phyloP scores from a whole-genome alignment of 306 rosid species.

The Morella rubra region DNA sequence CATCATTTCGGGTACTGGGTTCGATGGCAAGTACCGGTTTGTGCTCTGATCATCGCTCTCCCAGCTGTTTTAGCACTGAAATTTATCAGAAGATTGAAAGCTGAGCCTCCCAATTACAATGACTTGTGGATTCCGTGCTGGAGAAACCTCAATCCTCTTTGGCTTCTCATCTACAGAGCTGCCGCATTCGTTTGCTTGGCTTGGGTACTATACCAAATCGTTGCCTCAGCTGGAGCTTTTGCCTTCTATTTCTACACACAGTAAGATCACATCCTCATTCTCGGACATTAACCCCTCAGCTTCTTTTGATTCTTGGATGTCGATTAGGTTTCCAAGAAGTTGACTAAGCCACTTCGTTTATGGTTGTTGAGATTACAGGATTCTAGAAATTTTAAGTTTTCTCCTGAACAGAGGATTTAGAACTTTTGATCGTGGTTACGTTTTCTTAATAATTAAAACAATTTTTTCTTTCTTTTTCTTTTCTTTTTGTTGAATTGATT shows the following conservation, averaged over 20 bases:
- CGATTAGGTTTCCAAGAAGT: background rate
- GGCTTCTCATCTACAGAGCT: conserved; percentile 36
- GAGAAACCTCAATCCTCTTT: conserved; percentile 35
- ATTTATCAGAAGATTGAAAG: conserved; percentile 17
- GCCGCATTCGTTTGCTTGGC: conserved; percentile 32
- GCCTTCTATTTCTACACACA: conserved; percentile 38
- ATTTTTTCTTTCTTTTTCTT: conserved; percentile 15
- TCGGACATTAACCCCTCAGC: background rate
- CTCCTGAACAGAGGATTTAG: background rate
- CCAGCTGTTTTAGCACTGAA: background rate
- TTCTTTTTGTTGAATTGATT: conserved; percentile 6
- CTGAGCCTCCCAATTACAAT: conserved; percentile 27
- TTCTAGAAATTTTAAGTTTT: too few species aligned
- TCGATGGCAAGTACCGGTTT: conserved; percentile 35
- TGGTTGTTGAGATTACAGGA: background rate
- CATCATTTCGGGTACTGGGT: conserved; percentile 10
- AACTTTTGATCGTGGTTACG: background rate
- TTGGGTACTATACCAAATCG: conserved; percentile 24
- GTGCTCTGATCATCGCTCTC: conserved; percentile 7
- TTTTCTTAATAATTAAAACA: conserved; percentile 2
- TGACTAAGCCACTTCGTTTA: background rate
- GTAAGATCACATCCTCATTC: conserved; percentile 21
- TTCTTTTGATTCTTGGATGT: background rate
- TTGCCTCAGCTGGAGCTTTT: conserved; percentile 23
- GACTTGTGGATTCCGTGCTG: conserved; percentile 30